These are phyloP conservation scores for Yamadazyma philogaea DNA, from an alignment of 805 yeast genomes.

Conservation along the genomic window DNA sequence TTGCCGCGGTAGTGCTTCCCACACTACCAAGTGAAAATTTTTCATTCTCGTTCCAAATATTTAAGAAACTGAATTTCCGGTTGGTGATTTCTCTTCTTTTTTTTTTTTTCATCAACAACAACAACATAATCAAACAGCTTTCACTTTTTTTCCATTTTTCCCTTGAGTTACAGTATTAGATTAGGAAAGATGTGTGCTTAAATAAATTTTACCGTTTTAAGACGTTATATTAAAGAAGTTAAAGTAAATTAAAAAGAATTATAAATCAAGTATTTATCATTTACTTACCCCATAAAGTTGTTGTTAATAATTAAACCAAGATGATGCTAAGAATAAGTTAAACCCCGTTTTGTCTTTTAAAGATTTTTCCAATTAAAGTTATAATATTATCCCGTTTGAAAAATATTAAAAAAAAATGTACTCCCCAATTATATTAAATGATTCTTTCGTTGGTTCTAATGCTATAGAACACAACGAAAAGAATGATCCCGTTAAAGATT, in stretches of 20 bases:
- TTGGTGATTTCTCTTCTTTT: neutral
- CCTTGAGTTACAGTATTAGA: neutral
- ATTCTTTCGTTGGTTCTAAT: slow-evolving; percentile 15
- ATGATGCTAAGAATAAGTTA: slow-evolving; percentile 12
- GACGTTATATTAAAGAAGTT: slow-evolving; percentile 3
- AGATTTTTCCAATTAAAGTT: slow-evolving; percentile 5
- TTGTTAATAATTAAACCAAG: slow-evolving; percentile 6
- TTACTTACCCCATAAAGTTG: slow-evolving; percentile 8
- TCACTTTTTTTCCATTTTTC: slow-evolving; percentile 4
- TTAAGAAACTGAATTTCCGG: slow-evolving; percentile 4
- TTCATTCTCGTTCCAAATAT: slow-evolving; percentile 2
- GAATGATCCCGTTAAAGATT: slow-evolving; percentile 1
- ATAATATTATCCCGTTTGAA: slow-evolving; percentile 1
- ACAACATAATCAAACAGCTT: slow-evolving; percentile 5
- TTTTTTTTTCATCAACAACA: slow-evolving; percentile 7
- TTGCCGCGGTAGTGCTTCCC: neutral
- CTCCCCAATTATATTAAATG: slow-evolving; percentile 16
- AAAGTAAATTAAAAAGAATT: slow-evolving; percentile 6
- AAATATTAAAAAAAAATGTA: slow-evolving; percentile 13
- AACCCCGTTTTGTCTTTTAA: slow-evolving; percentile 6
- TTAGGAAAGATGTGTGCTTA: slow-evolving; percentile 12
- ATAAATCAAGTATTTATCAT: slow-evolving; percentile 6
- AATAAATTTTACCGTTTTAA: slow-evolving; percentile 4
- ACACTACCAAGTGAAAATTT: slow-evolving; percentile 9
- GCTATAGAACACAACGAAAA: slow-evolving; percentile 4